phyloP scores from a whole-genome alignment of 2,329 filamentous ascomycete genomes.

The Trichoderma gracile region DNA sequence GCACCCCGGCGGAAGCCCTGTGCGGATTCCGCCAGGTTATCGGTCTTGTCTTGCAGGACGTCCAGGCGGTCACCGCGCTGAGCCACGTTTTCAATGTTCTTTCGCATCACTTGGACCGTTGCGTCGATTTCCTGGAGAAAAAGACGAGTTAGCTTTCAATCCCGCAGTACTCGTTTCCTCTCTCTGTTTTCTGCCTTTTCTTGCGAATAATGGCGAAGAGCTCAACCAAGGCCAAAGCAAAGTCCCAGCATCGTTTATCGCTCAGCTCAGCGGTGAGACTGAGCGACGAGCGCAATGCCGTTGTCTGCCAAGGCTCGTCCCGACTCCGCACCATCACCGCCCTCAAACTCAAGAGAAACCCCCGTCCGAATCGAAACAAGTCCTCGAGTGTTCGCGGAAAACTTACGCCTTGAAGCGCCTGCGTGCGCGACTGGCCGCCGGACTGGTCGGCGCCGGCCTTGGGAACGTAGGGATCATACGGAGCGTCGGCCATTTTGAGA shows the following conservation, averaged over 20 bases:
- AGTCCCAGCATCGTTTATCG: too few species aligned
- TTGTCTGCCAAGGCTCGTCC: too few species aligned
- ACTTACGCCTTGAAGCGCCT: conserved; percentile 15
- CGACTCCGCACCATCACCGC: too few species aligned
- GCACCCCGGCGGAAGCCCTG: conserved; percentile 95
- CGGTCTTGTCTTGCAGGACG: conserved; percentile 87
- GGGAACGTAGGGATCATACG: conserved; percentile 89
- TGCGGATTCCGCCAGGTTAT: conserved; percentile 89
- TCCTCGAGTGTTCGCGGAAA: too few species aligned
- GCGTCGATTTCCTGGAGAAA: conserved; percentile 88
- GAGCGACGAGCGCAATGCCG: too few species aligned
- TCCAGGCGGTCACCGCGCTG: conserved; percentile 89
- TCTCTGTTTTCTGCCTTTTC: too few species aligned
- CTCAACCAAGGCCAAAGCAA: too few species aligned
- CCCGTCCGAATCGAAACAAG: neutral
- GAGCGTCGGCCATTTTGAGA: conserved; percentile 57
- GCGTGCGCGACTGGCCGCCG: neutral
- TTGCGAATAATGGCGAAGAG: too few species aligned
- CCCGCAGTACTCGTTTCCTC: too few species aligned
- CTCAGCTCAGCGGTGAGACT: too few species aligned
- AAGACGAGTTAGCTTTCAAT: neutral
- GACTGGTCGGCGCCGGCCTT: conserved; percentile 56
- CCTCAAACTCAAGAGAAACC: too few species aligned
- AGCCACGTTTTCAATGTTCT: conserved; percentile 96
- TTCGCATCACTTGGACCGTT: conserved; percentile 90